Evolutionary conservation across 768 basidiomycete species (phyloP).

Genomic region (Rhizopogon salebrosus): DNA sequence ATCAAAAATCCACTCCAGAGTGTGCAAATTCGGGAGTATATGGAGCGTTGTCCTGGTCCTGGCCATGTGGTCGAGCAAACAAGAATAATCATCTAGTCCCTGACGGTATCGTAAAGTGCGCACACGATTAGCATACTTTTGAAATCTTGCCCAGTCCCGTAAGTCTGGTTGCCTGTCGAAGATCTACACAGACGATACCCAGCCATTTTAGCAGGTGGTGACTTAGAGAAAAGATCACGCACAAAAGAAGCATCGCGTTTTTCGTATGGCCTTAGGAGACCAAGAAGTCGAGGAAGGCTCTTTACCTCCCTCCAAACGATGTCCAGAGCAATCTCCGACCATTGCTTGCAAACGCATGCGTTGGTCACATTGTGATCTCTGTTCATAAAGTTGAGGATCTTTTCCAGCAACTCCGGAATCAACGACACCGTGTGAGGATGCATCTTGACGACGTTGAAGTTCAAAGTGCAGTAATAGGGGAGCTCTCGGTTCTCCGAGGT

Average conservation of each 20-base stretch:
- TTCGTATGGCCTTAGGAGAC: slow-evolving; percentile 43
- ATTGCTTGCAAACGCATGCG: slow-evolving; percentile 51
- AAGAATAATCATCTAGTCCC: slow-evolving; percentile 8
- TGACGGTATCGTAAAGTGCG: slow-evolving; percentile 28
- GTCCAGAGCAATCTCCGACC: slow-evolving; percentile 56
- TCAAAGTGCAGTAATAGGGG: too few relatives aligned
- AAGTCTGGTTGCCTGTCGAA: slow-evolving; percentile 39
- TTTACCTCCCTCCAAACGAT: slow-evolving; percentile 52
- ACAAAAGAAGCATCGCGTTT: slow-evolving; percentile 15
- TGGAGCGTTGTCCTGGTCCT: slow-evolving; percentile 47
- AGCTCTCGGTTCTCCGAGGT: too few relatives aligned
- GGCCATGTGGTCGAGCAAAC: slow-evolving; percentile 45
- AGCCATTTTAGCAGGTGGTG: not conserved
- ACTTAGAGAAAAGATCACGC: slow-evolving; percentile 11
- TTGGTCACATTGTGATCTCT: slow-evolving; percentile 34
- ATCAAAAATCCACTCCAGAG: slow-evolving; percentile 42
- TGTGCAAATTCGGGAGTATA: slow-evolving; percentile 51
- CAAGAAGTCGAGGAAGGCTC: slow-evolving; percentile 41
- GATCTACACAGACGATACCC: slow-evolving; percentile 20
- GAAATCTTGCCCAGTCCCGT: slow-evolving; percentile 51
- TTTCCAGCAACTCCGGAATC: slow-evolving; percentile 57
- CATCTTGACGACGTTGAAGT: too few relatives aligned
- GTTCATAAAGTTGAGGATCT: slow-evolving; percentile 48
- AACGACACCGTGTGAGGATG: slow-evolving; percentile 31
- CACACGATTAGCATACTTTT: slow-evolving; percentile 47